Base-by-base conservation (phyloP, 192 early-diverging fungal species). In the Jimgerdemannia flammicorona region DNA sequence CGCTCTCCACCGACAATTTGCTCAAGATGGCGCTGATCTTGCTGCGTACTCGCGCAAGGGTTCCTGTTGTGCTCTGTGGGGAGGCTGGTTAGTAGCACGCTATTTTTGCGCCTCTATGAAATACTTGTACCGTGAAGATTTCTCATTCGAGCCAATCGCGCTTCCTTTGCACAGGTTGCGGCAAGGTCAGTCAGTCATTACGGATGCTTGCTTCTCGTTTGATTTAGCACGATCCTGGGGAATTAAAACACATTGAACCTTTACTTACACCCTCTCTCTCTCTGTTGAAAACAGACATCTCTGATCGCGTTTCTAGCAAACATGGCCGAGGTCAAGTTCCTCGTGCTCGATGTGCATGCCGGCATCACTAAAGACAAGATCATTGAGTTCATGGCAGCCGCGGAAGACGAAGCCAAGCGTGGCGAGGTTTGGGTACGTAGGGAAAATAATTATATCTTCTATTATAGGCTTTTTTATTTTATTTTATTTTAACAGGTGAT, bases 21-120 rank as follows among this genome's bases (percentile, higher is more conserved):
- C 17, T 75, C 20, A 75, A 75, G 19, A 75, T 75, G 74, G 74
- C 74, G 14, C 42, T 75, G 17, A 75, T 75, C 42, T 42, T 75
- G 6, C 59, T 75, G n/a, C 59, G 74, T 41, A 59, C 74, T 17
- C 41, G 74, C 18, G 74, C 74, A 49, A 75, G 70, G 68, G 70
- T 75, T 44, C 74, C 74, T n/a, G 74, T 75, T 18, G 70, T 75
- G 19, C 14, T 75, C 29, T 75, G 74, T 39, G 74, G 74, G 10
- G 68, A 69, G n/a, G 74, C 74, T 6, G 74, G 74, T 70, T 75
- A 59, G 49, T 59, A 59, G 49, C 49, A 59, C 2, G 49, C 14
- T 14, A 14, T 59, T 29, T 29, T 29, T 59, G 49, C 14, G 14
- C 14, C 14, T 59, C 49, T 59, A 59, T 59, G 49, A 14, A 14